Percentiles rank a stretch among this genome's conserved stretches.
Evolutionary conservation across 2,329 filamentous ascomycete species (phyloP).

Genomic region (Fusarium drepaniforme): DNA sequence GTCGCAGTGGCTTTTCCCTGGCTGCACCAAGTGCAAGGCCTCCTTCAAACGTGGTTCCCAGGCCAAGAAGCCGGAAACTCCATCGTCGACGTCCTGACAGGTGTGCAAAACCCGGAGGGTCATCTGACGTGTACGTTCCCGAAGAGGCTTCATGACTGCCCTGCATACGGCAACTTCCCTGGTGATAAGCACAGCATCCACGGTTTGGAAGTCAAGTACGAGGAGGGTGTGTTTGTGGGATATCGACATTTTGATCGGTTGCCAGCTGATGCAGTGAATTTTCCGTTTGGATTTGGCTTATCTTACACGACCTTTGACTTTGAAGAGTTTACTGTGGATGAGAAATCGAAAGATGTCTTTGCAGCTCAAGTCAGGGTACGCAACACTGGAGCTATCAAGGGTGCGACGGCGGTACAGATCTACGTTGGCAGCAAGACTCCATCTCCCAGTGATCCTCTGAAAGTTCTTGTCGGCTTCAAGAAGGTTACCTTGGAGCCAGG

Average conservation of each 20-base stretch:
- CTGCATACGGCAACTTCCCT: slow-evolving; percentile 72
- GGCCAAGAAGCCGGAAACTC: slow-evolving; percentile 78
- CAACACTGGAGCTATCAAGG: not conserved
- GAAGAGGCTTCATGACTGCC: slow-evolving; percentile 69
- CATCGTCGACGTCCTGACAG: slow-evolving; percentile 75
- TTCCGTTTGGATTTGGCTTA: slow-evolving; percentile 72
- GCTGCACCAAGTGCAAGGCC: slow-evolving; percentile 67
- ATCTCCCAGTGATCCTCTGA: not conserved
- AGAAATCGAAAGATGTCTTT: not conserved
- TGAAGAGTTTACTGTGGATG: slow-evolving; percentile 45
- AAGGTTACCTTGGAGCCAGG: not conserved
- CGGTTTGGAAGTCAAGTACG: slow-evolving; percentile 71
- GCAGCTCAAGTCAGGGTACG: not conserved
- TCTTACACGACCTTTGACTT: slow-evolving; percentile 62
- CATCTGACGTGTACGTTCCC: slow-evolving; percentile 75
- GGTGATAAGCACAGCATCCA: slow-evolving; percentile 55
- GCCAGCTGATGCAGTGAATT: slow-evolving; percentile 67
- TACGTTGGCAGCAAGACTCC: not conserved
- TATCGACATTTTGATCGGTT: slow-evolving; percentile 76
- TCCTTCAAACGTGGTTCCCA: slow-evolving; percentile 75
- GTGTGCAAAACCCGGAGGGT: slow-evolving; percentile 72
- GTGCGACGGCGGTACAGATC: not conserved
- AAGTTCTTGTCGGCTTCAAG: not conserved
- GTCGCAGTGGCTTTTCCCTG: slow-evolving; percentile 71
- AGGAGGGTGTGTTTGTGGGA: slow-evolving; percentile 77